Base-by-base conservation (phyloP, 148 eudicot species). In the Heliamphora exappendiculata region DNA sequence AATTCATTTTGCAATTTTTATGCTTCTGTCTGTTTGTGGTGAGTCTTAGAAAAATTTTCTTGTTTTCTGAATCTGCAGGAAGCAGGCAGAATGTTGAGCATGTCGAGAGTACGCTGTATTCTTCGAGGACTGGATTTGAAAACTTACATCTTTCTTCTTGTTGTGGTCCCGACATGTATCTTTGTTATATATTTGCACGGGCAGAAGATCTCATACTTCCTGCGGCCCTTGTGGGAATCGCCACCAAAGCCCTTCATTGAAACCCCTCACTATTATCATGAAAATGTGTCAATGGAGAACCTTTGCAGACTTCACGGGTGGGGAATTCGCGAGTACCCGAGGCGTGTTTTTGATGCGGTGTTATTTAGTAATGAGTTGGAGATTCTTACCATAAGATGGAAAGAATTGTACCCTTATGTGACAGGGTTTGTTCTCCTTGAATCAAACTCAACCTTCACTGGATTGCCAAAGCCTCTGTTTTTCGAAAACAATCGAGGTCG, bases 331-430 rank as follows among this genome's bases (percentile, higher is more conserved):
- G 88, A 85, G 53, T 85, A 62, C 72, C 88, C 88, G 11, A 75
- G 88, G 31, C 85, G 86, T 24, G 88, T 85, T n/a, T 85, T 65
- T 73, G 88, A 85, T 73, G 88, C 88, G 12, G 86, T 85, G 19
- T 63, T 85, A 31, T 85, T 82, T 73, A 85, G 86, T 50, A 85
- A 85, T 45, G 88, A 85, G 71, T 70, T 85, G 26, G 88, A 85
- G 72, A 49, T 85, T 49, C 81, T 85, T 16, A 82, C 86, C 3
- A 67, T 85, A 19, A 67, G 88, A 74, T 85, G 88, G 88, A 80
- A 82, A 44, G 88, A 85, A 39, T 75, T 85, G 60, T 82, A 80
- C 73, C 88, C 88, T 41, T 82, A 80, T 45, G 50, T 85, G 0
- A 80, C 85, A 5, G 83, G 84, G 28, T 85, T 85, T 39, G 88